Conservation (phyloP, 148 eudicot species). For the Heliamphora exappendiculata region DNA sequence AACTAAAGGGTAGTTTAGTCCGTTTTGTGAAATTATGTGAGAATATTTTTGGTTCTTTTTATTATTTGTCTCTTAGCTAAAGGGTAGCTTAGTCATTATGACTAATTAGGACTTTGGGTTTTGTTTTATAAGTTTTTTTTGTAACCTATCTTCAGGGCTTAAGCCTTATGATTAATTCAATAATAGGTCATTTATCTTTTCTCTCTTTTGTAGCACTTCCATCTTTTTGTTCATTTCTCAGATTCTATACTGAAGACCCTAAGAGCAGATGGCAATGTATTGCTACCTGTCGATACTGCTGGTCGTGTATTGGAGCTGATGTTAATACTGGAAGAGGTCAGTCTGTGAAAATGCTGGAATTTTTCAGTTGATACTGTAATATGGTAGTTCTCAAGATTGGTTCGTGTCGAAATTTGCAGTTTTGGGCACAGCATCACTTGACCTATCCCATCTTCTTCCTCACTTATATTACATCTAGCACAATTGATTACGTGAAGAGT, state of each 20-base stretch:
- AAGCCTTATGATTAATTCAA: too few relatives aligned
- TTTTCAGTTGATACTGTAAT: not conserved
- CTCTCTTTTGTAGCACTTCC: not conserved
- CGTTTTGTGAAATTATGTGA: too few relatives aligned
- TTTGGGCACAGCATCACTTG: conserved; percentile 85
- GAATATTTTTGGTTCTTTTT: too few relatives aligned
- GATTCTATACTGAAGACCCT: conserved; percentile 67
- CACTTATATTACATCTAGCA: conserved; percentile 83
- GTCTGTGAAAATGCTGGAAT: not conserved
- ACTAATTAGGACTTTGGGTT: too few relatives aligned
- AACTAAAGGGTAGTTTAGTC: too few relatives aligned
- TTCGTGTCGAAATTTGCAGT: conserved; percentile 52
- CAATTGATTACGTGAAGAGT: conserved; percentile 88
- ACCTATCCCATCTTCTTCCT: conserved; percentile 89
- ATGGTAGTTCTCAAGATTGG: conserved; percentile 1
- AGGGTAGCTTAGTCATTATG: too few relatives aligned
- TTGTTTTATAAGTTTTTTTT: too few relatives aligned
- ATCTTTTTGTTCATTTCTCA: conserved; percentile 17
- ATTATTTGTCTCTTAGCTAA: too few relatives aligned
- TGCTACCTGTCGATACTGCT: conserved; percentile 94
- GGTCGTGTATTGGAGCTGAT: conserved; percentile 85
- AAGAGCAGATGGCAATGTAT: conserved; percentile 71
- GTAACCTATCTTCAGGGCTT: too few relatives aligned
- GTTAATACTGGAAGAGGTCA: conserved; percentile 81
- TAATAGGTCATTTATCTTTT: too few relatives aligned